Conservation (phyloP, 345 rosid genomes). For the rapeseed (Brassica napus) region Da-Ae NC_063445.1:44617001-44617500, state of each 20-base stretch:
- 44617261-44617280: neutral
- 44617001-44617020: neutral
- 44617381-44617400: neutral
- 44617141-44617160: neutral
- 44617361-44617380: too few relatives aligned
- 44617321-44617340: neutral
- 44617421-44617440: slow-evolving; percentile 74
- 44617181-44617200: slow-evolving; percentile 14
- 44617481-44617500: slow-evolving; percentile 97
- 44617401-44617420: neutral
- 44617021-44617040: neutral
- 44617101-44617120: neutral
- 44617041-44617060: neutral
- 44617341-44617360: too few relatives aligned
- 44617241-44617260: neutral
- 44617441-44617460: slow-evolving; percentile 90
- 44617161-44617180: slow-evolving; percentile 7
- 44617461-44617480: slow-evolving; percentile 80
- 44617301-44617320: neutral
- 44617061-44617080: neutral
- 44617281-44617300: neutral
- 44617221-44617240: slow-evolving; percentile 3
- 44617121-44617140: neutral
- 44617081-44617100: neutral
- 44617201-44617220: slow-evolving; percentile 21